A percentile compares a stretch with the other conserved stretches of the same genome.
phyloP scores from a whole-genome alignment of 352 stramenopile species.

The Globisporangium solare region DNA sequence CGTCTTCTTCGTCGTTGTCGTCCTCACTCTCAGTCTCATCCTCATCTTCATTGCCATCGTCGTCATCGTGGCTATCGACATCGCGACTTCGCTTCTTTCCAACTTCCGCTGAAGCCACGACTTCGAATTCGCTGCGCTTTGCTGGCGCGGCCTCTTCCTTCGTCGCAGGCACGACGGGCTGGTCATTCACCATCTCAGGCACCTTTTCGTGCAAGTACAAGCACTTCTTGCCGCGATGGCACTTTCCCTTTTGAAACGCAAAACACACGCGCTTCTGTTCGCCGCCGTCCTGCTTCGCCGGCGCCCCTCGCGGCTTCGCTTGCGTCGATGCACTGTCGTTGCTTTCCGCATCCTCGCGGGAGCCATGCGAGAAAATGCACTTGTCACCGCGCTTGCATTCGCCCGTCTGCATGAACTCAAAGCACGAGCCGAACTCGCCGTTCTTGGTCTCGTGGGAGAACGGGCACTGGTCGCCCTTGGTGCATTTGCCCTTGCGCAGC shows the following conservation, averaged over 20 bases:
- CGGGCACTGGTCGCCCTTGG: conserved; percentile 57
- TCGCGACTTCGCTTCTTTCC: conserved; percentile 28
- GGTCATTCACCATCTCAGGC: conserved; percentile 14
- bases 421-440: conserved; percentile 74
- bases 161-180: conserved; percentile 10
- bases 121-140: conserved; percentile 29
- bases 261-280: conserved; percentile 57
- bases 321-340: background rate
- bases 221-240: conserved; percentile 68
- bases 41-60: background rate
- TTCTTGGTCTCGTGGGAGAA: conserved; percentile 75
- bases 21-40: too few species aligned
- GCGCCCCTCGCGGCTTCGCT: conserved; percentile 5
- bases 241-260: conserved; percentile 70
- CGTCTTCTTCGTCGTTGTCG: conserved; percentile 19
- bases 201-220: conserved; percentile 59
- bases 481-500: conserved; percentile 76
- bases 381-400: conserved; percentile 63
- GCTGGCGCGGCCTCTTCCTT: conserved; percentile 1
- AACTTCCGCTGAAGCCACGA: conserved; percentile 20
- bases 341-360: conserved; percentile 7
- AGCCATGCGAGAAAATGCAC: conserved; percentile 61
- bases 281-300: background rate
- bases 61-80: conserved; percentile 21
- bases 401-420: conserved; percentile 73